Conservation (phyloP, 2,329 filamentous ascomycete genomes). For the Elsinoe arachidis region DNA sequence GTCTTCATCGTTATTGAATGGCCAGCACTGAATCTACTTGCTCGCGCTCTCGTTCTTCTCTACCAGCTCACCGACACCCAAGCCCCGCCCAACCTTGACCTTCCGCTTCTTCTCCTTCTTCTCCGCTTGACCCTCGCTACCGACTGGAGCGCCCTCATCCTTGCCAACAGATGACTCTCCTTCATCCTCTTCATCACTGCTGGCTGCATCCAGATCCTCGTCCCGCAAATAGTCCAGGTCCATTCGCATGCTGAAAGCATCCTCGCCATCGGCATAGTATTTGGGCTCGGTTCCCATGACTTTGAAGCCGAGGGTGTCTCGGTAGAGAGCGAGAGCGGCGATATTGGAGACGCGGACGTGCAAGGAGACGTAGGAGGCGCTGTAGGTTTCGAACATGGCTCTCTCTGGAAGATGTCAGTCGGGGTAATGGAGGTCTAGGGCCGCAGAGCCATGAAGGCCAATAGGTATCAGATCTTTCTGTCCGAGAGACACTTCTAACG, state of each 20-base stretch:
- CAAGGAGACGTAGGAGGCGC: slow-evolving; percentile 84
- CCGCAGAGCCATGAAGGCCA: too few species aligned
- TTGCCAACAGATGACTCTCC: slow-evolving; percentile 31
- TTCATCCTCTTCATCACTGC: slow-evolving; percentile 33
- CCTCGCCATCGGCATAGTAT: slow-evolving; percentile 96
- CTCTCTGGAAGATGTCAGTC: slow-evolving; percentile 49
- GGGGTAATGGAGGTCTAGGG: not conserved
- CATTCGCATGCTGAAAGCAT: slow-evolving; percentile 89
- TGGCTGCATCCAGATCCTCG: slow-evolving; percentile 40
- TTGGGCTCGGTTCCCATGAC: slow-evolving; percentile 78
- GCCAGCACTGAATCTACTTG: slow-evolving; percentile 33
- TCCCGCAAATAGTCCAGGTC: slow-evolving; percentile 56
- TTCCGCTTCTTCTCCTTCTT: slow-evolving; percentile 59
- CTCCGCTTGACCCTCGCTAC: slow-evolving; percentile 31
- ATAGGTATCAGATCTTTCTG: too few species aligned
- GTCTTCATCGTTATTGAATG: too few species aligned
- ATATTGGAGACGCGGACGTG: slow-evolving; percentile 93
- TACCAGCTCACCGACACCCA: slow-evolving; percentile 70
- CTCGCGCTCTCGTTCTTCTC: slow-evolving; percentile 42
- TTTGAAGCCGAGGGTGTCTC: slow-evolving; percentile 81
- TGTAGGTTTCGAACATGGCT: slow-evolving; percentile 93
- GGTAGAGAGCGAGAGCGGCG: slow-evolving; percentile 85
- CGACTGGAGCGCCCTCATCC: slow-evolving; percentile 34
- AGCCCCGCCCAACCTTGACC: slow-evolving; percentile 70
- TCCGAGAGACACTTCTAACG: too few species aligned